These are phyloP conservation scores for Biscogniauxia mediterranea DNA, from an alignment of 2,329 filamentous ascomycete species.

Conservation along the genomic window DNA sequence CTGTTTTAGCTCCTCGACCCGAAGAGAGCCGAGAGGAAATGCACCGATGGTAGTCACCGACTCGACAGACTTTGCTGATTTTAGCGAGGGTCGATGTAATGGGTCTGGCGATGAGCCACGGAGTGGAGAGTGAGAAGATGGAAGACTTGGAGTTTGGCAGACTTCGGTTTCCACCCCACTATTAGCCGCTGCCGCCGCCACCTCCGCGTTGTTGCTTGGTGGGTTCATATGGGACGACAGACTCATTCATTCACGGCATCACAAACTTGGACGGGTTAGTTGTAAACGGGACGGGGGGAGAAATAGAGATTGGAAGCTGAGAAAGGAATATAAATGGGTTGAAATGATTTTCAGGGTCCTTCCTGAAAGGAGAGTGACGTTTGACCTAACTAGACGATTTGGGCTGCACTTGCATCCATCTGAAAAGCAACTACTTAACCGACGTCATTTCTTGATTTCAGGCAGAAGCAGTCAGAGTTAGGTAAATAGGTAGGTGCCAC, in stretches of 20 bases:
- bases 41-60: conserved; percentile 34
- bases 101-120: conserved; percentile 7
- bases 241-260: too few species aligned
- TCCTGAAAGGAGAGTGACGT: conserved; percentile 16
- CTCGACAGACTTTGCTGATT: conserved; percentile 32
- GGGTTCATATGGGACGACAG: conserved; percentile 4
- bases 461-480: not conserved
- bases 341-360: conserved; percentile 22
- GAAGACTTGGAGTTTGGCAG: conserved; percentile 8
- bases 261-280: too few species aligned
- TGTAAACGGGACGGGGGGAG: too few species aligned
- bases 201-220: conserved; percentile 3
- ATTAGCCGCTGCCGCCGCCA: conserved; percentile 22
- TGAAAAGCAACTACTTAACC: conserved; percentile 11
- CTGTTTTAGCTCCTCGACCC: conserved; percentile 16
- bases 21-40: conserved; percentile 22
- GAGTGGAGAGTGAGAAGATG: not conserved
- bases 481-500: too few species aligned
- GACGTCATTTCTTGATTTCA: conserved; percentile 16
- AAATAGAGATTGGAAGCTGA: too few species aligned
- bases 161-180: conserved; percentile 24
- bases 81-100: conserved; percentile 18
- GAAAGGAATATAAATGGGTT: not conserved
- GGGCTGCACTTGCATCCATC: not conserved
- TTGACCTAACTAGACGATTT: conserved; percentile 4